Evolutionary conservation across 176 grass and related monocot genomes (phyloP).

Genomic region (Raddia distichophylla): DNA sequence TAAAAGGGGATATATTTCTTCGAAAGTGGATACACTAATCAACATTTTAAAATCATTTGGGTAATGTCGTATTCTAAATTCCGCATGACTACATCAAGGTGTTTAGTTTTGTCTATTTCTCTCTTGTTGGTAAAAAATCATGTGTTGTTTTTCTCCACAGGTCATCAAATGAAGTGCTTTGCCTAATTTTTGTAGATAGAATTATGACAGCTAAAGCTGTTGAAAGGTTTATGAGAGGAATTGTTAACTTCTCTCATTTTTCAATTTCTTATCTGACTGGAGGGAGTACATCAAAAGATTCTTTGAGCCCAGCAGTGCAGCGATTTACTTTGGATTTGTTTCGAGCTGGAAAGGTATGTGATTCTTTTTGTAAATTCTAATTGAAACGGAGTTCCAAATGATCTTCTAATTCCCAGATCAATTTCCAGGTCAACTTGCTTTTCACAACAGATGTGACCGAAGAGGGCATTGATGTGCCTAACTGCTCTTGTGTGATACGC

Average conservation of each 20-base stretch:
- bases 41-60: slow-evolving; percentile 84
- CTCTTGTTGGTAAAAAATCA: slow-evolving; percentile 17
- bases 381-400: slow-evolving; percentile 18
- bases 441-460: slow-evolving; percentile 98
- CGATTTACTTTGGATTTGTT: slow-evolving; percentile 77
- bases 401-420: slow-evolving; percentile 30
- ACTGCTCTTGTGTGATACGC: slow-evolving; percentile 91
- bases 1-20: slow-evolving; percentile 75
- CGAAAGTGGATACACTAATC: slow-evolving; percentile 76
- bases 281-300: slow-evolving; percentile 75
- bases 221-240: slow-evolving; percentile 76
- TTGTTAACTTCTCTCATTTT: slow-evolving; percentile 72
- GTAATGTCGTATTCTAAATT: slow-evolving; percentile 37
- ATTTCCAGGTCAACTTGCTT: slow-evolving; percentile 79
- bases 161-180: slow-evolving; percentile 66
- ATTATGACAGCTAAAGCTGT: slow-evolving; percentile 89
- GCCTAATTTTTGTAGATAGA: slow-evolving; percentile 95
- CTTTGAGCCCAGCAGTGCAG: slow-evolving; percentile 70
- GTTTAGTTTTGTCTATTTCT: slow-evolving; percentile 7
- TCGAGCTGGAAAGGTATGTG: slow-evolving; percentile 72
- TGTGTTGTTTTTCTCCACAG: slow-evolving; percentile 50
- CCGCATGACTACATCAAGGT: slow-evolving; percentile 18
- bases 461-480: slow-evolving; percentile 86
- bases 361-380: slow-evolving; percentile 17
- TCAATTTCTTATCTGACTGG: slow-evolving; percentile 87